Conservation (phyloP, 306 rosid species). For the Bauhinia variegata region DNA sequence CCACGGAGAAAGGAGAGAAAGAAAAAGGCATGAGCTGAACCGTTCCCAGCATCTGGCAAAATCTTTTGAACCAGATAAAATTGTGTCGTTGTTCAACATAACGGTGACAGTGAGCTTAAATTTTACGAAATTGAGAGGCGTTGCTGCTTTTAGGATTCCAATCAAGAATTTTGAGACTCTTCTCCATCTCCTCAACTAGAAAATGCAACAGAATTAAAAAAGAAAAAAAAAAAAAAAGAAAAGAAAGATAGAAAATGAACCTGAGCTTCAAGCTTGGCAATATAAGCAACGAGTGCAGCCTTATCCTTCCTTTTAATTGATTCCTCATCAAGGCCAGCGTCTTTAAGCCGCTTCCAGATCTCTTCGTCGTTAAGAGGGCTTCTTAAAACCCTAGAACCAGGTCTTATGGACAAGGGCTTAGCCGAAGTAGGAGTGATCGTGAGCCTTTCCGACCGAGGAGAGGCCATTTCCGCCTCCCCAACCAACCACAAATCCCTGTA, state of each 20-base stretch:
- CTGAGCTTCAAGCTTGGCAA: conserved; percentile 93
- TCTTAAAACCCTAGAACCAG: conserved; percentile 85
- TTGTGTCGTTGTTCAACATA: background rate
- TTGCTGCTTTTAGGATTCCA: too few species aligned
- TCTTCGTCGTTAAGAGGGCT: conserved; percentile 81
- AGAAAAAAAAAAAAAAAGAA: too few species aligned
- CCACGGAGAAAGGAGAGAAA: background rate
- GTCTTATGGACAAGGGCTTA: conserved; percentile 65
- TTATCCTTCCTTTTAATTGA: conserved; percentile 78
- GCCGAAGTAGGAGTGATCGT: conserved; percentile 42
- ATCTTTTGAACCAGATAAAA: too few species aligned
- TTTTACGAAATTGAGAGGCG: too few species aligned
- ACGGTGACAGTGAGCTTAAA: background rate
- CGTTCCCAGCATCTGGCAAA: too few species aligned
- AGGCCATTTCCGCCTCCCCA: conserved; percentile 58
- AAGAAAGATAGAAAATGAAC: conserved; percentile 36
- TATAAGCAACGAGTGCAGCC: conserved; percentile 87
- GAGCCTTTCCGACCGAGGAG: conserved; percentile 50
- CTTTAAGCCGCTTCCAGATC: conserved; percentile 83
- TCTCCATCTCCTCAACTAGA: too few species aligned
- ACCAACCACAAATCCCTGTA: conserved; percentile 35
- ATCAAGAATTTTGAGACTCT: background rate
- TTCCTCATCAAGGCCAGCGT: conserved; percentile 90
- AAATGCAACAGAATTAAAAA: too few species aligned
- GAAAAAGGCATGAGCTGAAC: too few species aligned